Evolutionary conservation across 192 early-diverging fungal genomes (phyloP).

Genomic region (Coemansia sp.): DNA sequence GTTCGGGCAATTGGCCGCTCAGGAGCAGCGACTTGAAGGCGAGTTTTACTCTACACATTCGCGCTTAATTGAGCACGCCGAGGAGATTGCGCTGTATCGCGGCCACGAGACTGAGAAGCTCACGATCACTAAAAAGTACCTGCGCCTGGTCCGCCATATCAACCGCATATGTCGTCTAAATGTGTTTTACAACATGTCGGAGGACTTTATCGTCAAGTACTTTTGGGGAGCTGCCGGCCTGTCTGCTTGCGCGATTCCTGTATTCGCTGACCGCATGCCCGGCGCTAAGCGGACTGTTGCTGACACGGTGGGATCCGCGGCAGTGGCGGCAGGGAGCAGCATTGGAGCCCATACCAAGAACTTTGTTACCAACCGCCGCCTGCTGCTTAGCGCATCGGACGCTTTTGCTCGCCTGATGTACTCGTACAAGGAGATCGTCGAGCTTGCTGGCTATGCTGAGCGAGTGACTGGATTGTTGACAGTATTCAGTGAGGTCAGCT

Average conservation of each 20-base stretch:
- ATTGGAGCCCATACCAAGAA: conserved; percentile 55
- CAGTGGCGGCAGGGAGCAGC: conserved; percentile 3
- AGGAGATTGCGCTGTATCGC: conserved; percentile 91
- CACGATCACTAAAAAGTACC: conserved; percentile 78
- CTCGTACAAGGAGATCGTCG: conserved; percentile 92
- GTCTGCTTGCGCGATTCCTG: conserved; percentile 82
- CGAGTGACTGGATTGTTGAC: conserved; percentile 85
- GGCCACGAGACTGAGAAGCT: conserved; percentile 83
- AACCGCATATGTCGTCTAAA: conserved; percentile 82
- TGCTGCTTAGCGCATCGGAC: conserved; percentile 75
- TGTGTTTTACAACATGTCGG: conserved; percentile 92
- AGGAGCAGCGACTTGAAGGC: conserved; percentile 90
- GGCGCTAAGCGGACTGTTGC: conserved; percentile 20
- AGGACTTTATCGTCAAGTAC: conserved; percentile 99
- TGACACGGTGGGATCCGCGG: not conserved
- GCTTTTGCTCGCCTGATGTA: conserved; percentile 88
- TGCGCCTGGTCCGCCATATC: conserved; percentile 81
- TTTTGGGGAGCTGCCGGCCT: conserved; percentile 94
- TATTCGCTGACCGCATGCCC: conserved; percentile 65
- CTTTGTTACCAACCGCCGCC: conserved; percentile 77
- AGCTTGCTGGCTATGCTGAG: conserved; percentile 92
- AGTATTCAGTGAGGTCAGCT: conserved; percentile 86
- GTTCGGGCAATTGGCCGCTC: conserved; percentile 93
- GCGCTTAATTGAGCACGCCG: conserved; percentile 92
- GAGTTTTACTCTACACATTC: conserved; percentile 95